These are phyloP conservation scores for Venustampulla echinocandica DNA, from an alignment of 495 filamentous ascomycete genomes.

Conservation along the genomic window DNA sequence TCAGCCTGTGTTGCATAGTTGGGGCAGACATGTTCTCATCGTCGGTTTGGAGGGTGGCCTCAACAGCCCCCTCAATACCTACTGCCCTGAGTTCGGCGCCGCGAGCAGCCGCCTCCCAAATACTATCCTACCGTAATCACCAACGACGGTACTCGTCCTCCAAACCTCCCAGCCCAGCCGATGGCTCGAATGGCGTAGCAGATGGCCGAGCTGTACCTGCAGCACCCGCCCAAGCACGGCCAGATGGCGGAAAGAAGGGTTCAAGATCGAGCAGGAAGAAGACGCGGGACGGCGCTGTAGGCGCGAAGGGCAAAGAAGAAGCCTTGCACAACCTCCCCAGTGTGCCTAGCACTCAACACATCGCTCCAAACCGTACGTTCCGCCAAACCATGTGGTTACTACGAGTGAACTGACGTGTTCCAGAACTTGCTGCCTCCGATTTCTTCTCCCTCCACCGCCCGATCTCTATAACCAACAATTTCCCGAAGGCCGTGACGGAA, in stretches of 20 bases:
- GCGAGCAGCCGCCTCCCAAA: slow-evolving; percentile 26
- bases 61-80: slow-evolving; percentile 32
- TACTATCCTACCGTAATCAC: slow-evolving; percentile 30
- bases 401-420: slow-evolving; percentile 17
- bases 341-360: slow-evolving; percentile 75
- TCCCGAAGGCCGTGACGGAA: slow-evolving; percentile 61
- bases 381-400: neutral
- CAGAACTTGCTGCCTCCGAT: slow-evolving; percentile 77
- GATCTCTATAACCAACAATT: slow-evolving; percentile 73
- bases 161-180: slow-evolving; percentile 46
- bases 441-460: slow-evolving; percentile 97
- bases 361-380: slow-evolving; percentile 52
- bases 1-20: too few relatives aligned
- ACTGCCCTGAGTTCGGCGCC: slow-evolving; percentile 29
- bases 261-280: slow-evolving; percentile 26
- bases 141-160: slow-evolving; percentile 49
- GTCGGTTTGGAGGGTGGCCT: slow-evolving; percentile 40
- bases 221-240: slow-evolving; percentile 24
- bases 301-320: slow-evolving; percentile 25
- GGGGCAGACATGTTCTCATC: slow-evolving; percentile 38
- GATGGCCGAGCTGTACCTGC: slow-evolving; percentile 32
- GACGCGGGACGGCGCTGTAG: slow-evolving; percentile 26
- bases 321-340: slow-evolving; percentile 58
- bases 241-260: slow-evolving; percentile 38
- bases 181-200: slow-evolving; percentile 38